Conservation (phyloP, 2,329 filamentous ascomycete species). For the Hypoxylon sp. region DNA sequence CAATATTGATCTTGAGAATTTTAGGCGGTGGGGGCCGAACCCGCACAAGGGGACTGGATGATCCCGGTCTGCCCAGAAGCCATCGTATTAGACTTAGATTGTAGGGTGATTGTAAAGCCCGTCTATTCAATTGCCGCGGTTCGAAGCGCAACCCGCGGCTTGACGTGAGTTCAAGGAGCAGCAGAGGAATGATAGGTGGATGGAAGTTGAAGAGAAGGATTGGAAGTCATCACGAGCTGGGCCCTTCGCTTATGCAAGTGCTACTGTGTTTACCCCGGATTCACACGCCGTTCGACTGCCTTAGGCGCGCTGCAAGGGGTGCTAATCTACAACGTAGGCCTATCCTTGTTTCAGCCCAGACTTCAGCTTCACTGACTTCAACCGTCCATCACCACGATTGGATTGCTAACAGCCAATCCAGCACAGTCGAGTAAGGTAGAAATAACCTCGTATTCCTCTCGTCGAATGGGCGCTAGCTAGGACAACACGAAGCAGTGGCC, state of each 20-base stretch:
- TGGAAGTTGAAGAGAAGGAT: neutral
- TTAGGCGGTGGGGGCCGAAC: neutral
- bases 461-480: neutral
- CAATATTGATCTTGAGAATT: neutral
- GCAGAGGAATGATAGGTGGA: neutral
- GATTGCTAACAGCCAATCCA: slow-evolving; percentile 11
- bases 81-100: neutral
- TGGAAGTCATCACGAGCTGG: slow-evolving; percentile 21
- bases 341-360: slow-evolving; percentile 14
- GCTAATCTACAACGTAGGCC: slow-evolving; percentile 10
- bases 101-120: neutral
- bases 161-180: neutral
- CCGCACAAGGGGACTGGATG: slow-evolving; percentile 2
- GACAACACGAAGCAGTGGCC: neutral
- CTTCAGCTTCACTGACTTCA: slow-evolving; percentile 9
- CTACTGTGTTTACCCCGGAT: slow-evolving; percentile 36
- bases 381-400: slow-evolving; percentile 9
- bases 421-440: slow-evolving; percentile 9
- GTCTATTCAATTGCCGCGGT: neutral
- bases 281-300: slow-evolving; percentile 16
- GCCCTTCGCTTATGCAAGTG: slow-evolving; percentile 39
- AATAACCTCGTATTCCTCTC: slow-evolving; percentile 4
- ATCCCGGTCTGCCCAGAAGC: slow-evolving; percentile 4
- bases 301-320: slow-evolving; percentile 23
- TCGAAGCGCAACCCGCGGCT: neutral